These are phyloP conservation scores for Ogataea ramenticola DNA, from an alignment of 805 yeast species.

Conservation along the genomic window DNA sequence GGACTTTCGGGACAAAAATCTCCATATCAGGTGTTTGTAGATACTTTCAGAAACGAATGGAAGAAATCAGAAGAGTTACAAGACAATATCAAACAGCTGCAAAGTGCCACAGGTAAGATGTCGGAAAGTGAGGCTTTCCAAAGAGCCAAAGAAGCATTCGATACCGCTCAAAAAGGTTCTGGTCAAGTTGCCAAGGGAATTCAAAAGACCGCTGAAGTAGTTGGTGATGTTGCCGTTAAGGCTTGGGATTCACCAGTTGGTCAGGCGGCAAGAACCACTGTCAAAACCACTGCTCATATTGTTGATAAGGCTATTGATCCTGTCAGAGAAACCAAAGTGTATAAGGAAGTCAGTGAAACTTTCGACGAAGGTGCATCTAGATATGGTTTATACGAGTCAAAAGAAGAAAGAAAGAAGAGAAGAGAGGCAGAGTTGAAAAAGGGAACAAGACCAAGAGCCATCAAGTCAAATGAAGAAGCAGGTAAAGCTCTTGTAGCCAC, in stretches of 20 bases:
- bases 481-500: slow-evolving; percentile 81
- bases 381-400: slow-evolving; percentile 88
- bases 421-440: slow-evolving; percentile 55
- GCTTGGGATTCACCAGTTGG: slow-evolving; percentile 98
- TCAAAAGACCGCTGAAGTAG: slow-evolving; percentile 86
- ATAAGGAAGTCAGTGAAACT: slow-evolving; percentile 81
- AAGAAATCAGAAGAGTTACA: slow-evolving; percentile 84
- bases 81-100: slow-evolving; percentile 87
- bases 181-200: slow-evolving; percentile 63
- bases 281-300: slow-evolving; percentile 72
- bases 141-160: slow-evolving; percentile 87
- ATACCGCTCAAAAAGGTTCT: slow-evolving; percentile 66
- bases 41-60: slow-evolving; percentile 88
- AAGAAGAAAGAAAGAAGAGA: slow-evolving; percentile 70
- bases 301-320: slow-evolving; percentile 91
- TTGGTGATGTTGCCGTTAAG: slow-evolving; percentile 79
- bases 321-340: slow-evolving; percentile 81
- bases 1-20: slow-evolving; percentile 38
- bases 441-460: slow-evolving; percentile 59
- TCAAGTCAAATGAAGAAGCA: slow-evolving; percentile 73
- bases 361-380: slow-evolving; percentile 88
- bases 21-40: slow-evolving; percentile 88
- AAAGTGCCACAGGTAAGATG: slow-evolving; percentile 91
- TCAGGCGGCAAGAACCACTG: slow-evolving; percentile 78
- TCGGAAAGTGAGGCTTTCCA: slow-evolving; percentile 92